These are phyloP conservation scores for Aspergillus indologenus DNA, from an alignment of 495 filamentous ascomycete species.

Conservation along the genomic window DNA sequence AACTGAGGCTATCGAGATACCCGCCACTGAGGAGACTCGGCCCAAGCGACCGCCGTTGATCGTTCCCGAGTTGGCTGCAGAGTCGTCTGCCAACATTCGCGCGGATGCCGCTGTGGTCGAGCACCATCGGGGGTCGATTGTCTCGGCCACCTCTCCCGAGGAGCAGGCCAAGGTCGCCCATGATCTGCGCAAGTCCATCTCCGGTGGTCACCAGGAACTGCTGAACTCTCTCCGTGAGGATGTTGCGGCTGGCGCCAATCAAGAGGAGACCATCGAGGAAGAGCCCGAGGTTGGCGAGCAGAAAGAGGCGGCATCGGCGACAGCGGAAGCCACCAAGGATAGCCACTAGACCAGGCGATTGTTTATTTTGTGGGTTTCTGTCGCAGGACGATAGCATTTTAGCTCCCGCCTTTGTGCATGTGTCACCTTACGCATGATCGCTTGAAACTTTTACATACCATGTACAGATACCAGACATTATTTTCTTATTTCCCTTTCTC, in stretches of 20 bases:
- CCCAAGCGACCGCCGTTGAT: slow-evolving; percentile 38
- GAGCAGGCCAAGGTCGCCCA: slow-evolving; percentile 38
- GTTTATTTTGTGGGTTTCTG: background rate
- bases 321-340: background rate
- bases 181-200: slow-evolving; percentile 41
- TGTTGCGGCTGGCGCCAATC: slow-evolving; percentile 17
- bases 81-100: slow-evolving; percentile 44
- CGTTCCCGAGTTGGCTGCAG: slow-evolving; percentile 41
- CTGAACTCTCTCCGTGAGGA: slow-evolving; percentile 31
- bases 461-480: slow-evolving; percentile 13
- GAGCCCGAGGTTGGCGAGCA: slow-evolving; percentile 21
- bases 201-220: slow-evolving; percentile 22
- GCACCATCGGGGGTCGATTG: slow-evolving; percentile 44
- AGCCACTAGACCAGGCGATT: background rate
- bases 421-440: background rate
- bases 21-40: slow-evolving; percentile 28
- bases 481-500: background rate
- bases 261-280: slow-evolving; percentile 31
- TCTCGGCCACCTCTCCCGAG: slow-evolving; percentile 35
- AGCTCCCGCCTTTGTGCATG: background rate
- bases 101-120: slow-evolving; percentile 42
- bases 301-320: background rate
- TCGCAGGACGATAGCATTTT: too few relatives aligned
- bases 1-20: slow-evolving; percentile 30
- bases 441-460: slow-evolving; percentile 1